These are phyloP conservation scores for Hymenoscyphus repandus DNA, from an alignment of 2,329 filamentous ascomycete genomes.

Conservation along the genomic window DNA sequence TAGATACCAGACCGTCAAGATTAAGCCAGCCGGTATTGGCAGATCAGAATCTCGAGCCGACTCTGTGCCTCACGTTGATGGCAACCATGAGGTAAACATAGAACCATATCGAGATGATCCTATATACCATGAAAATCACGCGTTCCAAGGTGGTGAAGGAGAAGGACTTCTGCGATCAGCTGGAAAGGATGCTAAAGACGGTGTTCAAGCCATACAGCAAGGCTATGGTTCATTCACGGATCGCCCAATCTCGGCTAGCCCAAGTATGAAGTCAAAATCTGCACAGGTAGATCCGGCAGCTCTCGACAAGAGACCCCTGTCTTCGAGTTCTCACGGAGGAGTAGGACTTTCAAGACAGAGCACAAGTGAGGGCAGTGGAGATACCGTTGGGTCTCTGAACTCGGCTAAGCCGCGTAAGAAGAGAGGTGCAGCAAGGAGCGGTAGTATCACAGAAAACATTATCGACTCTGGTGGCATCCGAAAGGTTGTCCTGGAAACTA, in stretches of 20 bases:
- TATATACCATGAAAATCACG: slow-evolving; percentile 33
- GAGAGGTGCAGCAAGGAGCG: slow-evolving; percentile 56
- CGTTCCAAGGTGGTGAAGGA: slow-evolving; percentile 46
- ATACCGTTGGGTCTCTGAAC: slow-evolving; percentile 27
- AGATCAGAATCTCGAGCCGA: slow-evolving; percentile 28
- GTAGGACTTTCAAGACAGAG: slow-evolving; percentile 13
- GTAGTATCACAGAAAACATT: slow-evolving; percentile 75
- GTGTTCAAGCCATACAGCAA: slow-evolving; percentile 54
- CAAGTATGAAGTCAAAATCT: slow-evolving; percentile 2
- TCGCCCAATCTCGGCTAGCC: neutral
- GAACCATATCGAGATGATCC: slow-evolving; percentile 36
- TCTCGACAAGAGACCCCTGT: slow-evolving; percentile 1
- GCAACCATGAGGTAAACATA: slow-evolving; percentile 32
- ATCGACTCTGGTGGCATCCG: slow-evolving; percentile 68
- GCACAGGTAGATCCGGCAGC: neutral
- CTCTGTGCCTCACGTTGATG: slow-evolving; percentile 31
- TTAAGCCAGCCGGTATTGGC: slow-evolving; percentile 45
- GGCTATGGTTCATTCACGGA: slow-evolving; percentile 45
- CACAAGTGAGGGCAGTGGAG: slow-evolving; percentile 25
- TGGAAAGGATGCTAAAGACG: slow-evolving; percentile 57
- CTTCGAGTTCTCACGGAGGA: neutral
- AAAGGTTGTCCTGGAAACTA: slow-evolving; percentile 71
- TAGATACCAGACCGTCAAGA: slow-evolving; percentile 59
- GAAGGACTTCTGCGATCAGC: slow-evolving; percentile 48
- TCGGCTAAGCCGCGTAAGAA: slow-evolving; percentile 31